phyloP scores from a whole-genome alignment of 208 protist species.

The Acanthamoeba castellanii region DNA sequence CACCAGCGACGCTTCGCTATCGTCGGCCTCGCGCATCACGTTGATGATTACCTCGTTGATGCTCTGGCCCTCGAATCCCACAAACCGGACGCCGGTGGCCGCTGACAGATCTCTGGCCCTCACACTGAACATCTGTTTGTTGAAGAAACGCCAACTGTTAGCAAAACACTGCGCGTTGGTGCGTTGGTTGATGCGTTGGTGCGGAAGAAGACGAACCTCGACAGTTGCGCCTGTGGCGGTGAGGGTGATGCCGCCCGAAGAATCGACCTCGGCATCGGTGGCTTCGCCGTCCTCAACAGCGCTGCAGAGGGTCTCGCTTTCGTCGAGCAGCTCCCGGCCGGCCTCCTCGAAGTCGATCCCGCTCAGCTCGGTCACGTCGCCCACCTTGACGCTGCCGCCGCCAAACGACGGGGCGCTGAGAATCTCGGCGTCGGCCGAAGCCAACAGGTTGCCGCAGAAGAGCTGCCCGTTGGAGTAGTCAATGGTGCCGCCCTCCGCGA shows the following conservation, averaged over 20 bases:
- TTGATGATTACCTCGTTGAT: slow-evolving; percentile 12
- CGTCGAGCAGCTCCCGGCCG: neutral
- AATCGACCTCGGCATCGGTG: neutral
- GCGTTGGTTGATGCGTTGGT: too few relatives aligned
- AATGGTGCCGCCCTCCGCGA: neutral
- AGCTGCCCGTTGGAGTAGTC: slow-evolving; percentile 21
- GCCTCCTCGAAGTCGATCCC: slow-evolving; percentile 34
- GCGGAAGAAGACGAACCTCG: neutral
- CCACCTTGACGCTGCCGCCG: slow-evolving; percentile 22
- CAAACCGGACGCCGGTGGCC: neutral
- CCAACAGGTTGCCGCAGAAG: slow-evolving; percentile 49
- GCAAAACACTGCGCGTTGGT: neutral
- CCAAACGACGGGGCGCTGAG: slow-evolving; percentile 19
- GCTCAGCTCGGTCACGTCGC: slow-evolving; percentile 3
- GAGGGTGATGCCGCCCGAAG: slow-evolving; percentile 40
- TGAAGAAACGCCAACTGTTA: neutral
- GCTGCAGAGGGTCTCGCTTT: slow-evolving; percentile 29
- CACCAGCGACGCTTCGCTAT: neutral
- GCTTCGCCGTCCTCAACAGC: neutral
- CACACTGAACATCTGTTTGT: slow-evolving; percentile 29
- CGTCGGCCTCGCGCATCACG: slow-evolving; percentile 34
- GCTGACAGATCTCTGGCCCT: neutral
- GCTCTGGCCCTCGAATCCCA: neutral
- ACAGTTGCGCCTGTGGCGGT: neutral
- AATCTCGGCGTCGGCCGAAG: neutral